Percentiles rank a stretch among this genome's conserved stretches.
Evolutionary conservation across 345 rosid genomes (phyloP).

Genomic region (Heritiera fomes): DNA sequence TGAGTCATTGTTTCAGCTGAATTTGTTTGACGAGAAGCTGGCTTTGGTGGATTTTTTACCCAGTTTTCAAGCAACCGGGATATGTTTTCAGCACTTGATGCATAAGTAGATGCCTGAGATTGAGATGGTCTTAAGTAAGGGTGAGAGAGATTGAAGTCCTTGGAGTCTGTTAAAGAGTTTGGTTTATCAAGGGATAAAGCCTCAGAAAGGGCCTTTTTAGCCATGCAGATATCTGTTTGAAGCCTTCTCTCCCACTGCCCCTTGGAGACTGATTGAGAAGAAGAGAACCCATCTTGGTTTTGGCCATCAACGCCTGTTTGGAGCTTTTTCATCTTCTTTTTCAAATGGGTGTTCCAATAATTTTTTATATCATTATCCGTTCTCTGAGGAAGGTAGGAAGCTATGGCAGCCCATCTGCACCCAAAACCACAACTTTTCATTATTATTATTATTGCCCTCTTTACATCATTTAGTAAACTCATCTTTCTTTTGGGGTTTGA

Average conservation of each 20-base stretch:
- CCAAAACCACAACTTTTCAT: neutral
- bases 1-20: conserved; percentile 29
- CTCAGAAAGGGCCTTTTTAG: conserved; percentile 75
- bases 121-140: conserved; percentile 1
- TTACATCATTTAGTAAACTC: neutral
- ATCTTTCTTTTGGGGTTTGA: conserved; percentile 6
- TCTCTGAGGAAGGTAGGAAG: conserved; percentile 94
- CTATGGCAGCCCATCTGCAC: conserved; percentile 98
- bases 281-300: conserved; percentile 39
- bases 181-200: conserved; percentile 71
- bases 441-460: neutral
- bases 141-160: conserved; percentile 16
- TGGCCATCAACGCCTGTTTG: conserved; percentile 43
- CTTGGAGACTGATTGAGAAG: conserved; percentile 21
- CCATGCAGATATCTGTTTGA: conserved; percentile 85
- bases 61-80: conserved; percentile 65
- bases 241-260: conserved; percentile 41
- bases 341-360: conserved; percentile 91
- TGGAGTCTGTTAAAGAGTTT: conserved; percentile 23
- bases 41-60: conserved; percentile 49
- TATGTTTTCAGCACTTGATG: conserved; percentile 69
- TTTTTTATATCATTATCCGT: conserved; percentile 95
- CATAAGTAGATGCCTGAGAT: conserved; percentile 38
- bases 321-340: conserved; percentile 70
- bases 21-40: neutral